Percentiles rank a stretch among this genome's conserved stretches.
Conservation (phyloP, 805 yeast genomes). For the Kuraishia borneana region DNA sequence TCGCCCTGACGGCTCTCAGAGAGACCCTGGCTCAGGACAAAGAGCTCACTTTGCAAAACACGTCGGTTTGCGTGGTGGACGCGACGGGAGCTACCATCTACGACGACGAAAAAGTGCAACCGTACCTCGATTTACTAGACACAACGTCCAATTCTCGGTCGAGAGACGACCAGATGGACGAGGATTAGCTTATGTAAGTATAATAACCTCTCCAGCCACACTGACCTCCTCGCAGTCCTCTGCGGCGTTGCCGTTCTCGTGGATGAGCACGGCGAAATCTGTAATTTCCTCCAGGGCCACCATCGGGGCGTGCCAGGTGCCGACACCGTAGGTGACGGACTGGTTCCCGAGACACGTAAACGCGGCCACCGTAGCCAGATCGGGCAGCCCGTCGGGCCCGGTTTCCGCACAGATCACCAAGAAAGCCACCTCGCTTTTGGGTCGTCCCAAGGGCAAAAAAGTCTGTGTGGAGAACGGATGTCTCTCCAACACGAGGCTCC, state of each 20-base stretch:
- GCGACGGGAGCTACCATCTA: conserved; percentile 55
- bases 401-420: conserved; percentile 55
- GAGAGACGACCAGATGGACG: conserved; percentile 23
- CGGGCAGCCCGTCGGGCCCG: conserved; percentile 38
- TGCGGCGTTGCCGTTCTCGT: conserved; percentile 68
- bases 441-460: conserved; percentile 80
- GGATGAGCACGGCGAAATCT: conserved; percentile 83
- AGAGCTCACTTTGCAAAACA: conserved; percentile 72
- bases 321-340: conserved; percentile 79
- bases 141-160: conserved; percentile 48
- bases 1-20: conserved; percentile 83
- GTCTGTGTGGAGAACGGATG: conserved; percentile 88
- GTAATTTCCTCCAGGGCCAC: conserved; percentile 45
- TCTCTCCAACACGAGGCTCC: conserved; percentile 66
- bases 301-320: conserved; percentile 97
- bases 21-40: conserved; percentile 93
- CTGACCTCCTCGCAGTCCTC: conserved; percentile 81
- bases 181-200: no score
- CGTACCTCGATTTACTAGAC: conserved; percentile 71
- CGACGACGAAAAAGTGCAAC: conserved; percentile 81
- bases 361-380: conserved; percentile 47
- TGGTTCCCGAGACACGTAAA: conserved; percentile 75
- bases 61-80: conserved; percentile 92
- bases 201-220: conserved; percentile 52
- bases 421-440: conserved; percentile 37